These are phyloP conservation scores for Parathielavia appendiculata DNA, from an alignment of 495 filamentous ascomycete species.

Conservation along the genomic window DNA sequence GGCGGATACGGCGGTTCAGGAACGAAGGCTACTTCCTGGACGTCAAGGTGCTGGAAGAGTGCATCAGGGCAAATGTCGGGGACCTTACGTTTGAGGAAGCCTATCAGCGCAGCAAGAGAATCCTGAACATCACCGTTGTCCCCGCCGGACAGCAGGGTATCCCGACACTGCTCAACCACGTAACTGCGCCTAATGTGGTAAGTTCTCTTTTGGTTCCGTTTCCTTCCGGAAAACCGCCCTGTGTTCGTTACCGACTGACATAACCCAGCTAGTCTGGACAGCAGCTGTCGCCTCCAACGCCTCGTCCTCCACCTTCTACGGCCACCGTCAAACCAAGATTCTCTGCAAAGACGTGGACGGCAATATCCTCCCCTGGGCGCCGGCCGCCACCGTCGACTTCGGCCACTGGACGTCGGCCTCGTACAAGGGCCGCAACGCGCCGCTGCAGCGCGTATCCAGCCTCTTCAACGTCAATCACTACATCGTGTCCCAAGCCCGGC, in stretches of 20 bases:
- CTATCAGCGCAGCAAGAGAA: constrained; percentile 75
- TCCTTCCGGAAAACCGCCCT: not conserved
- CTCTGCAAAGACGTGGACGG: constrained; percentile 80
- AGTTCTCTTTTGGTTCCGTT: constrained; percentile 30
- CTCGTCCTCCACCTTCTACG: constrained; percentile 61
- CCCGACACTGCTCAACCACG: constrained; percentile 83
- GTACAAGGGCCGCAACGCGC: constrained; percentile 72
- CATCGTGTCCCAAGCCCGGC: constrained; percentile 72
- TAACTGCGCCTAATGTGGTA: constrained; percentile 92
- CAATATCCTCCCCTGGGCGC: constrained; percentile 72
- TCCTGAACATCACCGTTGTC: constrained; percentile 88
- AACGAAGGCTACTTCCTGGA: constrained; percentile 80
- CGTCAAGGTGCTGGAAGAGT: constrained; percentile 74
- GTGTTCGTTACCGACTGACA: not conserved
- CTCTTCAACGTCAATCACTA: constrained; percentile 94
- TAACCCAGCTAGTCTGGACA: constrained; percentile 75
- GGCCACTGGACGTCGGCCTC: constrained; percentile 61
- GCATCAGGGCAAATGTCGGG: constrained; percentile 78
- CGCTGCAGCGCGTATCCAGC: constrained; percentile 76
- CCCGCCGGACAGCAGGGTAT: constrained; percentile 67
- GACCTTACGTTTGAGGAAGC: constrained; percentile 94
- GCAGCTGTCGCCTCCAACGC: constrained; percentile 90
- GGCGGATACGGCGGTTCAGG: constrained; percentile 61
- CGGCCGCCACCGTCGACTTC: constrained; percentile 61
- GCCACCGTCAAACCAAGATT: constrained; percentile 55